Evolutionary conservation across 331 rosid species (phyloP).

Genomic region (Rosa hybrid): DNA sequence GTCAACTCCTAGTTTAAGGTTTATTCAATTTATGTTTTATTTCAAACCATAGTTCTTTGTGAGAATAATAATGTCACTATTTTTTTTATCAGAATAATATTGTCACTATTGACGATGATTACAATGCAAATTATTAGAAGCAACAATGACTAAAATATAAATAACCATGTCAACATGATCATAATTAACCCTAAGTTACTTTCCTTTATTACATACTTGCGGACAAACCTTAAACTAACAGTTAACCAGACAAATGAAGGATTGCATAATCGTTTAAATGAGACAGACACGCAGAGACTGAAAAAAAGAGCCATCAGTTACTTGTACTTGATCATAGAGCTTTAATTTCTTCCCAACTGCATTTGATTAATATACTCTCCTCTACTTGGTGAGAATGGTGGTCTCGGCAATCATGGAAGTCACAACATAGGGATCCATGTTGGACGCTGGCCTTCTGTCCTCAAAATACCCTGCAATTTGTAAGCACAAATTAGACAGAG

Average conservation of each 20-base stretch:
- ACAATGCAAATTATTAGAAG: too few relatives aligned
- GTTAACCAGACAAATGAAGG: not conserved
- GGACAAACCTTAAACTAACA: not conserved
- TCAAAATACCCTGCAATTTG: constrained; percentile 51
- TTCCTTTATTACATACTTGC: constrained; percentile 7
- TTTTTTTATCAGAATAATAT: too few relatives aligned
- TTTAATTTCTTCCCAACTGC: not conserved
- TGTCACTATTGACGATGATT: too few relatives aligned
- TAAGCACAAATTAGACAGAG: too few relatives aligned
- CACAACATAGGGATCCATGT: constrained; percentile 60
- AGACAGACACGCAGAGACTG: not conserved
- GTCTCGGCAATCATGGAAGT: constrained; percentile 59
- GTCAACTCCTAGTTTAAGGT: too few relatives aligned
- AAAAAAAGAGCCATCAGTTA: not conserved
- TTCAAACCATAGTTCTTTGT: too few relatives aligned
- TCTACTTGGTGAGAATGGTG: constrained; percentile 44
- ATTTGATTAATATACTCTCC: not conserved
- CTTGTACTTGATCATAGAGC: not conserved
- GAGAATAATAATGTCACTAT: too few relatives aligned
- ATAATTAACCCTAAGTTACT: not conserved
- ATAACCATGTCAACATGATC: not conserved
- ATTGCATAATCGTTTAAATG: not conserved
- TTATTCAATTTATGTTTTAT: too few relatives aligned
- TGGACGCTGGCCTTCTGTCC: constrained; percentile 60
- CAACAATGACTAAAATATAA: too few relatives aligned